phyloP scores from a whole-genome alignment of 73 alveolate genomes.

The Blepharisma japonicum region DNA sequence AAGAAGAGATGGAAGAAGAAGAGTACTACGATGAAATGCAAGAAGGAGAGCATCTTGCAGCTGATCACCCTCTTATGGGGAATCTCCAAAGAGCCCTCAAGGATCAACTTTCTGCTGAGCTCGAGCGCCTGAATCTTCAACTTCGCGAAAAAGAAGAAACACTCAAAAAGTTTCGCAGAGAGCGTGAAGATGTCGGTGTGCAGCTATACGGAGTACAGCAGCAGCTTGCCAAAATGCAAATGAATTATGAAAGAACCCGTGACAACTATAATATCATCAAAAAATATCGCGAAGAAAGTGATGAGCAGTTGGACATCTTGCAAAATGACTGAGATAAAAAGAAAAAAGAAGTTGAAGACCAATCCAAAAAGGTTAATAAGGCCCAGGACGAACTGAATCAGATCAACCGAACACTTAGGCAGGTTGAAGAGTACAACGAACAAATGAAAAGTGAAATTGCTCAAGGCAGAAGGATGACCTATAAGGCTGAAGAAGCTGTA shows the following conservation, averaged over 20 bases:
- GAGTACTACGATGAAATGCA: slow-evolving; percentile 13
- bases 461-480: slow-evolving; percentile 82
- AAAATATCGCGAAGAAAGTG: slow-evolving; percentile 77
- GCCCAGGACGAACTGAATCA: slow-evolving; percentile 85
- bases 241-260: slow-evolving; percentile 80
- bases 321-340: slow-evolving; percentile 63
- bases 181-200: slow-evolving; percentile 84
- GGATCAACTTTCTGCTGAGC: slow-evolving; percentile 76
- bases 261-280: slow-evolving; percentile 79
- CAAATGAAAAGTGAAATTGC: slow-evolving; percentile 94
- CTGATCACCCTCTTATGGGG: slow-evolving; percentile 80
- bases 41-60: slow-evolving; percentile 55
- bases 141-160: slow-evolving; percentile 75
- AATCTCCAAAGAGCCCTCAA: slow-evolving; percentile 69
- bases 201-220: slow-evolving; percentile 82
- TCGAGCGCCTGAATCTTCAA: slow-evolving; percentile 71
- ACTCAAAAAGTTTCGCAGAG: slow-evolving; percentile 63
- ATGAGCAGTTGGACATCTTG: slow-evolving; percentile 61
- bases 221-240: slow-evolving; percentile 78
- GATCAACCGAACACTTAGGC: slow-evolving; percentile 77
- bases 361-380: slow-evolving; percentile 63
- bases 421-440: slow-evolving; percentile 92
- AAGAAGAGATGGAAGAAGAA: slow-evolving; percentile 12
- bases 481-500: slow-evolving; percentile 94
- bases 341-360: slow-evolving; percentile 83